A percentile compares a stretch with the other conserved stretches of the same genome.
Evolutionary conservation across 2,329 filamentous ascomycete species (phyloP).

Genomic region (Chrysosphaeria jannelii): DNA sequence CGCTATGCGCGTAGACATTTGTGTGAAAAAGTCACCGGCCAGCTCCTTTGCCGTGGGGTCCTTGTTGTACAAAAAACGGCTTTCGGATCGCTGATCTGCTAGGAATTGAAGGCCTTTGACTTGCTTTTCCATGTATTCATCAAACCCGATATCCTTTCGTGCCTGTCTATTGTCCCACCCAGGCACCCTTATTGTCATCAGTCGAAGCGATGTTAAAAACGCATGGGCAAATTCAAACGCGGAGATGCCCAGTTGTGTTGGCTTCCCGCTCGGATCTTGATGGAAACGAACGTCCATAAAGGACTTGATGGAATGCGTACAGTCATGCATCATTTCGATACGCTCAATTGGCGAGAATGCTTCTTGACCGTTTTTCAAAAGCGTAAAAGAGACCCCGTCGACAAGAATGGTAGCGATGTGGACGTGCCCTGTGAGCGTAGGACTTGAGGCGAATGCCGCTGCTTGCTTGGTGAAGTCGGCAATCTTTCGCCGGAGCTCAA

Average conservation of each 20-base stretch:
- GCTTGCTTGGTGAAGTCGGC: constrained; percentile 9
- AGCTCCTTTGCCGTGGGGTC: too few relatives aligned
- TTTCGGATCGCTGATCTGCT: constrained; percentile 5
- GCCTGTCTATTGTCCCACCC: constrained; percentile 15
- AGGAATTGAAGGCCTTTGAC: constrained; percentile 8
- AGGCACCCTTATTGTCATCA: constrained; percentile 14
- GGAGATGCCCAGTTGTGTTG: constrained; percentile 13
- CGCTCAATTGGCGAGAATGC: constrained; percentile 11
- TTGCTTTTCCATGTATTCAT: constrained; percentile 7
- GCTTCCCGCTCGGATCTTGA: constrained; percentile 6
- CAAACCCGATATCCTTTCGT: constrained; percentile 10
- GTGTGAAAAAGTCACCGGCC: too few relatives aligned
- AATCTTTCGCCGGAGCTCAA: constrained; percentile 15
- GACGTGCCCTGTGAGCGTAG: constrained; percentile 11
- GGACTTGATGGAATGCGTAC: constrained; percentile 11
- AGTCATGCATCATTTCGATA: constrained; percentile 15
- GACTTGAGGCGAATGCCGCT: constrained; percentile 2
- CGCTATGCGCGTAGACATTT: too few relatives aligned
- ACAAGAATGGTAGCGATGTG: constrained; percentile 16
- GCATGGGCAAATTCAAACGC: constrained; percentile 17
- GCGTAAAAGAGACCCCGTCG: constrained; percentile 15
- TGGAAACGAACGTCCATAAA: constrained; percentile 11
- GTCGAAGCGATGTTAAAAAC: constrained; percentile 15
- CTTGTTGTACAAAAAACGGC: not conserved
- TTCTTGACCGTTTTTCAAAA: constrained; percentile 11